Percentiles rank a stretch among this genome's conserved stretches.
Evolutionary conservation across 106 monocot genomes (phyloP).

Genomic region (Posidonia australis): DNA sequence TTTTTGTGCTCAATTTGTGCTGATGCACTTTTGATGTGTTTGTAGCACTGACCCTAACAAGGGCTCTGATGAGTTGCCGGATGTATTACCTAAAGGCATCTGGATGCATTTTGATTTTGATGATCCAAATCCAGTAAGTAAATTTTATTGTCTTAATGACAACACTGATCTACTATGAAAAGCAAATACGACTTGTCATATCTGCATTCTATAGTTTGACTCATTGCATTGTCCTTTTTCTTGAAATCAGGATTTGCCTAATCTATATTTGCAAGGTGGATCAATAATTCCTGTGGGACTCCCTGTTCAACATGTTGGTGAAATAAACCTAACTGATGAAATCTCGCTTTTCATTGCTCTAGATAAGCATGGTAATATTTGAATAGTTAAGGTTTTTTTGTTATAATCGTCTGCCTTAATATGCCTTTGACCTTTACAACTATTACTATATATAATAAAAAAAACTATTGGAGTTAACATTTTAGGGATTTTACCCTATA

Average conservation of each 20-base stretch:
- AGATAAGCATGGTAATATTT: constrained; percentile 57
- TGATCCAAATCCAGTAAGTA: constrained; percentile 90
- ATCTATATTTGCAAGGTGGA: constrained; percentile 82
- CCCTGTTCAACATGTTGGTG: constrained; percentile 72
- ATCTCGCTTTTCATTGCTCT: constrained; percentile 71
- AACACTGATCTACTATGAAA: background rate
- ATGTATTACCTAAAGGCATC: constrained; percentile 56
- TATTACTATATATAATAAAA: no score
- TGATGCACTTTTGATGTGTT: background rate
- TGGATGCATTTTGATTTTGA: constrained; percentile 93
- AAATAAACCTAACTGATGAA: constrained; percentile 56
- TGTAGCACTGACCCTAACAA: constrained; percentile 56
- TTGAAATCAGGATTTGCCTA: constrained; percentile 78
- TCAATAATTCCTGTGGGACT: constrained; percentile 84
- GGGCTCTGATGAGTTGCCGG: constrained; percentile 55
- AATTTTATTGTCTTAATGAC: background rate
- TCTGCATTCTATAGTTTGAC: background rate
- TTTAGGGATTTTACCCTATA: no score
- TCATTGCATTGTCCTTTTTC: background rate
- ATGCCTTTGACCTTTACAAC: background rate
- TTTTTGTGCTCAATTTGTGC: background rate
- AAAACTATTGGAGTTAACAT: no score
- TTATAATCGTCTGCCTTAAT: background rate
- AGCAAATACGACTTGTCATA: background rate
- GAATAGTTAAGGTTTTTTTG: background rate